Base-by-base conservation (phyloP, 371 early-diverging fungal genomes). In the Zychaea mexicana region DNA sequence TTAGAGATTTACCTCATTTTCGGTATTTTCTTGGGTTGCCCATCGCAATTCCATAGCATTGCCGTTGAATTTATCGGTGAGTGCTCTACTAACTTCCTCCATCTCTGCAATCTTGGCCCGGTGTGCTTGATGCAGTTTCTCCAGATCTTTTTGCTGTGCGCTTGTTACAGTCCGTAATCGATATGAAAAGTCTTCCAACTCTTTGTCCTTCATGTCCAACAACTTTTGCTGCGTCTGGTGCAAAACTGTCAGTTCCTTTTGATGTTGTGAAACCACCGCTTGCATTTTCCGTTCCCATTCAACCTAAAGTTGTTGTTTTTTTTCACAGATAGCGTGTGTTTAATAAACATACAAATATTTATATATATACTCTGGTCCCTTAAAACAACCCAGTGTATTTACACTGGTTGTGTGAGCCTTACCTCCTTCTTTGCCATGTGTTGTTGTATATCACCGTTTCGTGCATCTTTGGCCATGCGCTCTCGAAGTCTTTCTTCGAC, bases 171-270 rank as follows among this genome's bases (percentile, higher is more conserved):
- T 73, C 52, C 76, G 70, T 13, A 79, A 52, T 9, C 78, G 73
- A 30, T 79, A 78, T 17, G 75, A 69, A 36, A 74, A 74, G 2
- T 78, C 73, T 61, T 74, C 71, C 17, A 82, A 57, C 28, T 82
- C 80, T 60, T 75, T 71, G 47, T 79, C 83, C 59, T 82, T 82
- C 31, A 69, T 52, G 39, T 78, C 76, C n/a, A 82, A 66, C 24
- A 79, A 36, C n/a, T 71, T 68, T 55, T 82, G 78, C 49, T 71
- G 80, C 33, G 76, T 78, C 13, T 70, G 68, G 27, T 82, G 79
- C 45, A 79, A 68, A 1, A 74, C 70, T 30, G 74, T 71, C 52
- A 82, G 65, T 42, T 79, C 79, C 47, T 79, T 74, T 38, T 79
- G 72, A 57, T 82, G 82, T 39, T 79, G 76, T 52, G 63, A 12